Evolutionary conservation across 371 early-diverging fungal species (phyloP), one percentile per base, ranked within the genome.

Genomic region (Mortierella sp.): DNA sequence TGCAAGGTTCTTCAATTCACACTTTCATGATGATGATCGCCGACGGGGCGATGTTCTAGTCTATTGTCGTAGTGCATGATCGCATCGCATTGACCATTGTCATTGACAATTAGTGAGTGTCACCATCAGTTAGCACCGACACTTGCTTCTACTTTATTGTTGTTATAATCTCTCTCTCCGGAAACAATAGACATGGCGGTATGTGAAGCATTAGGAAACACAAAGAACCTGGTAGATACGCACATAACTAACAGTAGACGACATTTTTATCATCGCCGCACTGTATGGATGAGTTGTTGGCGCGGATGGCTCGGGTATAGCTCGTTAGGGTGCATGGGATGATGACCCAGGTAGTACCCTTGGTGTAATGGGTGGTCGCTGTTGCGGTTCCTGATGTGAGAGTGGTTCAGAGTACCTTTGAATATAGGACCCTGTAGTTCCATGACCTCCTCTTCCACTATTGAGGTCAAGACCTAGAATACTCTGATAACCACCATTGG

Each of bases 1-100:
- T 53, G 81, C 86, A 18, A 81, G 95, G 38, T 93, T 96, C 71
- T 97, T 96, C 76, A 97, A 97, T 73, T 89, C 91, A 16, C 93
- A 95, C 63, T 93, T 92, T 54, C 90, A 89, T 66, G 93, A 92
- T 54, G 98, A 97, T 71, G 61, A 79, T 0, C 80, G 94, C 55
- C 86, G 95, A 57, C 72, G 71, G 49, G 96, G 96, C 46, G 93
- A 95, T 73, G 93, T 96, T 9, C 65, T 96, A 16, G 90, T 95
- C 2, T 85, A 84, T 39, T 87, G 87, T 63, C 64, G 31, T 26
- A 18, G 23, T 28, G 71, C 41, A n/a, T 46, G 14, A 31, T 49
- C 71, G n/a, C n/a, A n/a, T n/a, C 9, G 39, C 19, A 2, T 16
- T 41, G 41, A 47, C 1, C 0, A 23, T 19, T 47, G 9, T 12